Evolutionary conservation across 176 grass and related monocot species (phyloP), one percentile per base, ranked within the genome.

Genomic region (Zea mays): DNA sequence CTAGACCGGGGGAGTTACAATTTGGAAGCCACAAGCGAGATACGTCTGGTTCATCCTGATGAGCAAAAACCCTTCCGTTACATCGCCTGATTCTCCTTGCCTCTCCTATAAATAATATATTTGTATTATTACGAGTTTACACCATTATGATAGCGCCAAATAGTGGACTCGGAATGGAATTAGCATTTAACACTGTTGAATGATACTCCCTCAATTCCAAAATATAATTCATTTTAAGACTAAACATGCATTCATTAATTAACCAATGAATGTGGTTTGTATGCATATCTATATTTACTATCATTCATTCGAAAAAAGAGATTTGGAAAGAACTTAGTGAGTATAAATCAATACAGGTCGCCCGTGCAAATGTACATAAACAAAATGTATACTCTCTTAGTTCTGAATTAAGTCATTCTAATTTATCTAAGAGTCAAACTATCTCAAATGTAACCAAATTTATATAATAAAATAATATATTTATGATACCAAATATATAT

Each of bases 1-100:
- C 88, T 49, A 94, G 78, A 44, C 92, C 92, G 6, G 88, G 92
- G 12, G 86, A 86, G 61, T 91, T 79, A 36, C 74, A 81, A 46
- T 88, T 81, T 47, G 92, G 92, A 77, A 94, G 82, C 88, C 88
- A 94, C 59, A 94, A 67, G 15, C 92, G 88, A 82, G 80, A 51
- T 58, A 94, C 89, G 80, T 86, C 85, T 75, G 92, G 88, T 82
- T 94, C 88, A 74, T 89, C 86, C 44, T 69, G 73, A 70, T 84
- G 81, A 84, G 83, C 79, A 85, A 94, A 89, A 40, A 94, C 77
- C 65, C 89, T 82, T 9, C 92, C 92, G 39, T 75, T 91, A 68
- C 88, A 94, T 73, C 72, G 55, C 40, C 75, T 88, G 51, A 94
- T 94, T 78, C 92, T 94, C 69, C 82, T 87, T 75, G 80, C 79